These are phyloP conservation scores for Dryadomyces quercus-mongolicae DNA, from an alignment of 2,329 filamentous ascomycete species.

Conservation along the genomic window DNA sequence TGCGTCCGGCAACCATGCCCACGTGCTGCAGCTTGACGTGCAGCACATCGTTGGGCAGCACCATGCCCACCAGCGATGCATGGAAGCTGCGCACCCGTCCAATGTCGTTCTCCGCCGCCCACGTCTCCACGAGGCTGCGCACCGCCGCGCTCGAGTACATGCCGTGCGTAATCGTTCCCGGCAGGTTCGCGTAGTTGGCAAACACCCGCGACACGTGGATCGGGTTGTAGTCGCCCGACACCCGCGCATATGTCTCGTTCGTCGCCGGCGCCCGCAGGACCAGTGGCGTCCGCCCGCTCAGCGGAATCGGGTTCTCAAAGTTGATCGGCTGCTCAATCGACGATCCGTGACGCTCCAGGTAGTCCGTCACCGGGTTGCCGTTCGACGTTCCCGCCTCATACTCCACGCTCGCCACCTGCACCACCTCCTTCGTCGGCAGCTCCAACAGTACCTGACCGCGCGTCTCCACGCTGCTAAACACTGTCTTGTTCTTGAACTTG, in stretches of 20 bases:
- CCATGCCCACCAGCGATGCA: constrained; percentile 95
- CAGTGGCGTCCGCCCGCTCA: constrained; percentile 83
- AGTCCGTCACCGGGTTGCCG: constrained; percentile 94
- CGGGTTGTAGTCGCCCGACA: constrained; percentile 97
- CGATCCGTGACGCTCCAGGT: constrained; percentile 80
- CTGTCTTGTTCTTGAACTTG: constrained; percentile 86
- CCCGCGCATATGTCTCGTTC: constrained; percentile 95
- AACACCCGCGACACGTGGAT: constrained; percentile 98
- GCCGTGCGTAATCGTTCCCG: constrained; percentile 94
- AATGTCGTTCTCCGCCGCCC: constrained; percentile 98
- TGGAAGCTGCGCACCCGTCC: constrained; percentile 96
- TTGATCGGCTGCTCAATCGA: constrained; percentile 92
- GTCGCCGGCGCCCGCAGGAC: constrained; percentile 83
- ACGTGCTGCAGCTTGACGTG: constrained; percentile 92
- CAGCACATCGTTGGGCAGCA: constrained; percentile 89
- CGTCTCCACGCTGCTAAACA: constrained; percentile 87
- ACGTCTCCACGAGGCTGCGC: constrained; percentile 90
- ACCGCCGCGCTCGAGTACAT: constrained; percentile 99
- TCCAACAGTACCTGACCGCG: constrained; percentile 86
- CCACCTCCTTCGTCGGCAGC: constrained; percentile 90
- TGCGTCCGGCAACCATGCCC: constrained; percentile 94
- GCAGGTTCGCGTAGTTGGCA: constrained; percentile 86
- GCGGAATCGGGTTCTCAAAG: constrained; percentile 94
- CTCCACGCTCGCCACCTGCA: constrained; percentile 93
- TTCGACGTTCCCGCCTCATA: constrained; percentile 87